These are phyloP conservation scores for Teunomyces funiuensis DNA, from an alignment of 805 yeast species.

Conservation along the genomic window DNA sequence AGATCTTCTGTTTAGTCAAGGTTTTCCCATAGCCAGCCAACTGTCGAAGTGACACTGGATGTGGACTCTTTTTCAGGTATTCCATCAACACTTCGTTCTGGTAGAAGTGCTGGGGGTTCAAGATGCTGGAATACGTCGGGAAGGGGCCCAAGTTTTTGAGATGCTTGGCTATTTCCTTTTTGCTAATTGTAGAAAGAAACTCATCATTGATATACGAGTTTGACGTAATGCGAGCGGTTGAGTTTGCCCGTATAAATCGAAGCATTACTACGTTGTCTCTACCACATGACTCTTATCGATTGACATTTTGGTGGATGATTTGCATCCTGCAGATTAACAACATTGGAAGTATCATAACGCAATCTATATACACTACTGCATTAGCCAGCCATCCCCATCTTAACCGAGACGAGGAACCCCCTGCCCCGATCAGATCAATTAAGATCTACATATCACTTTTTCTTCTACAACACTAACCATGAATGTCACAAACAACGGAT, in stretches of 20 bases:
- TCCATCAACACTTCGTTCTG: conserved; percentile 69
- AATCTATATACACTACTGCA: neutral
- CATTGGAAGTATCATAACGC: too few species aligned
- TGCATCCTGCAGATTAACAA: too few species aligned
- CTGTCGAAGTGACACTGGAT: conserved; percentile 88
- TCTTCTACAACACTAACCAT: conserved; percentile 12
- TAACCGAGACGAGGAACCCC: neutral
- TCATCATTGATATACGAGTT: conserved; percentile 30
- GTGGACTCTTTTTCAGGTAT: conserved; percentile 67
- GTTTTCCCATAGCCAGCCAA: conserved; percentile 85
- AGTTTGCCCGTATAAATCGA: conserved; percentile 1
- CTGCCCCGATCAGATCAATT: neutral
- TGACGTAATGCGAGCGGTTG: conserved; percentile 19
- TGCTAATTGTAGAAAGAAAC: conserved; percentile 31
- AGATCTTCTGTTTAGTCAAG: conserved; percentile 71
- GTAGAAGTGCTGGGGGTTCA: conserved; percentile 75
- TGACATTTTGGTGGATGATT: too few species aligned
- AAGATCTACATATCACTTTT: neutral
- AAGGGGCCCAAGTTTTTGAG: conserved; percentile 39
- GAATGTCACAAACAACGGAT: conserved; percentile 45
- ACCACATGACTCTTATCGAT: neutral
- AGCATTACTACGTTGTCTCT: neutral
- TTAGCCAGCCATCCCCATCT: neutral
- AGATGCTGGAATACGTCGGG: conserved; percentile 40
- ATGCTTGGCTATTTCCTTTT: conserved; percentile 28